Evolutionary conservation across 331 rosid species (phyloP).

Genomic region (Rosa hybrid): DNA sequence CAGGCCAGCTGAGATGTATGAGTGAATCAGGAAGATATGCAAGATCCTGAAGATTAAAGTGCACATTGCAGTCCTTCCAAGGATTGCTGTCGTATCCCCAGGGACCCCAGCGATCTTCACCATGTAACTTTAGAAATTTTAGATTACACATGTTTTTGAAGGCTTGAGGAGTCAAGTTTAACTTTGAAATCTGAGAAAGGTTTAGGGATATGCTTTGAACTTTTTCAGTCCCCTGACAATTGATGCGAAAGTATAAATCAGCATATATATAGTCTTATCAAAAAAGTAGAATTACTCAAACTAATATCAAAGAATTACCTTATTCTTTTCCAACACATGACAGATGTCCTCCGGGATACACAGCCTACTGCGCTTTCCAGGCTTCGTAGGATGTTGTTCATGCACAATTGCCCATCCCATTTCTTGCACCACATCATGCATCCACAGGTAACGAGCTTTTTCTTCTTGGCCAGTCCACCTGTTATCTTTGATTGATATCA

Average conservation of each 20-base stretch:
- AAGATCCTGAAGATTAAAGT: constrained; percentile 22
- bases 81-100: too few species aligned
- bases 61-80: too few species aligned
- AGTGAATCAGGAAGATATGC: background rate
- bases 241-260: background rate
- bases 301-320: background rate
- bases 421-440: background rate
- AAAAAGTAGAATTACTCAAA: too few species aligned
- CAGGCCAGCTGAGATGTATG: background rate
- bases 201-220: constrained; percentile 7
- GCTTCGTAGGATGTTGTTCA: background rate
- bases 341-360: background rate
- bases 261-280: background rate
- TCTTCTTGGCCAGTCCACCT: too few species aligned
- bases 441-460: background rate
- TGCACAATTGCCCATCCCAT: background rate
- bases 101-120: background rate
- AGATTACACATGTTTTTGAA: background rate
- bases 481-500: too few species aligned
- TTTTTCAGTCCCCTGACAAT: constrained; percentile 3
- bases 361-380: background rate
- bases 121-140: background rate
- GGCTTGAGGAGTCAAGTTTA: background rate
- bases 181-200: too few species aligned
- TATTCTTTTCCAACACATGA: background rate